Evolutionary conservation across 208 protist species (phyloP).

Genomic region (Phytomonas sp.): DNA sequence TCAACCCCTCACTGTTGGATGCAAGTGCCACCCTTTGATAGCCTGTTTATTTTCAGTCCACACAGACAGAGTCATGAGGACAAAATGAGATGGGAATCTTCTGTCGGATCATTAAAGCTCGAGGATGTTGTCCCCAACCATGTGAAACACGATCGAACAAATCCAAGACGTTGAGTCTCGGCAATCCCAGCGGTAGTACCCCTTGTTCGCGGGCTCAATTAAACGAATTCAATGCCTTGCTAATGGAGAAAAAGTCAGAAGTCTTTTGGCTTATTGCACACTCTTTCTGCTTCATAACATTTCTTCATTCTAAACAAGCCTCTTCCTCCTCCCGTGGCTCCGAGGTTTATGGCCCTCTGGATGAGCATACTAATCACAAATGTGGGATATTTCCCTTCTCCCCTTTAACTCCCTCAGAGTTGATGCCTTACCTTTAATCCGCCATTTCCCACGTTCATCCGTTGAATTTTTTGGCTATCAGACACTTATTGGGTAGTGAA

Average conservation of each 20-base stretch:
- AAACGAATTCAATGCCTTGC: too few species aligned
- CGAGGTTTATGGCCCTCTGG: neutral
- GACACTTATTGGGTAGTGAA: neutral
- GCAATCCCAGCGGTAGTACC: too few species aligned
- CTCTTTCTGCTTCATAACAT: too few species aligned
- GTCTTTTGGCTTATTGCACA: too few species aligned
- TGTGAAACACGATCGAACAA: too few species aligned
- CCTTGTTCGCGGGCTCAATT: too few species aligned
- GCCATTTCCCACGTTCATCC: neutral
- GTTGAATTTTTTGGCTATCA: neutral
- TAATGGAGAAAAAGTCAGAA: too few species aligned
- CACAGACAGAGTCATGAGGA: neutral
- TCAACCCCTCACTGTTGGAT: neutral
- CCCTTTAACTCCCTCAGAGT: neutral
- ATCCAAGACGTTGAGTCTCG: too few species aligned
- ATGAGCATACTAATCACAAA: neutral
- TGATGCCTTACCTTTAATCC: neutral
- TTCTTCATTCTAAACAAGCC: neutral
- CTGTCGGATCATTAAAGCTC: neutral
- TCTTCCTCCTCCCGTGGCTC: neutral
- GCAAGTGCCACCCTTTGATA: neutral
- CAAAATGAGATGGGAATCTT: neutral
- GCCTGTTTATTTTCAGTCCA: neutral
- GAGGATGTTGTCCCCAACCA: neutral
- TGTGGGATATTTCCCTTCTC: neutral